Base-by-base conservation (phyloP, 768 basidiomycete genomes). In the Psilocybe cubensis region DNA sequence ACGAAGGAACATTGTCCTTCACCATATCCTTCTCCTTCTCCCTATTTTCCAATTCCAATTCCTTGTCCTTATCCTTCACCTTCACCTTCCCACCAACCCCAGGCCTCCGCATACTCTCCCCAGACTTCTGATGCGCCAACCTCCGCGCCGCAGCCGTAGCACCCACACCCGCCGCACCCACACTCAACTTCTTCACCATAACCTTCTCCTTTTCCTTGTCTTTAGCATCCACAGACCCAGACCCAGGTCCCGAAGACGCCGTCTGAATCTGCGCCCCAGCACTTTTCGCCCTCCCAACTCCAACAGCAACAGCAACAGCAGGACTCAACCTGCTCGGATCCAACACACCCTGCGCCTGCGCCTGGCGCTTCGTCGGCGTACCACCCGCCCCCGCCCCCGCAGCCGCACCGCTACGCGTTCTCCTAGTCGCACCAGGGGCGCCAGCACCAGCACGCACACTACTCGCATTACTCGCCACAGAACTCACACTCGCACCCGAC, bases 241-340 rank as follows among this genome's bases (percentile, higher is more conserved):
- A 29, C 17, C 5, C 7, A n/a, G 42, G 23, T 11, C n/a, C 28
- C 46, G 46, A 48, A n/a, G 31, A 10, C 27, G 46, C 12, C 35
- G 8, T 11, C 35, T 38, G 35, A 17, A 38, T 38, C 1, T 6
- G 35, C 14, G 14, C 35, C 5, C 31, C 31, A 33, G 9, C 14
- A 14, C 31, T 33, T 14, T 33, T 33, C 31, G 31, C 14, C 31
- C 31, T 33, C 31, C 31, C 31, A 0, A 33, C 25, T 17, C 21
- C 20, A 12, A 11, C 7, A 4, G 24, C 24, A 25, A 25, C 25
- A 4, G 45, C 10, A 44, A 63, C 60, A 10, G 63, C 62, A 2
- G 71, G 70, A 54, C 61, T 74, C 31, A 73, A 58, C 59, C 72
- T 76, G 24, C 57, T 63, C 2, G 73, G 62, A 50, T 74, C 52